phyloP scores from a whole-genome alignment of 225 moss, liverwort and hornwort species.

The Physcomitrellopsis africana region DNA sequence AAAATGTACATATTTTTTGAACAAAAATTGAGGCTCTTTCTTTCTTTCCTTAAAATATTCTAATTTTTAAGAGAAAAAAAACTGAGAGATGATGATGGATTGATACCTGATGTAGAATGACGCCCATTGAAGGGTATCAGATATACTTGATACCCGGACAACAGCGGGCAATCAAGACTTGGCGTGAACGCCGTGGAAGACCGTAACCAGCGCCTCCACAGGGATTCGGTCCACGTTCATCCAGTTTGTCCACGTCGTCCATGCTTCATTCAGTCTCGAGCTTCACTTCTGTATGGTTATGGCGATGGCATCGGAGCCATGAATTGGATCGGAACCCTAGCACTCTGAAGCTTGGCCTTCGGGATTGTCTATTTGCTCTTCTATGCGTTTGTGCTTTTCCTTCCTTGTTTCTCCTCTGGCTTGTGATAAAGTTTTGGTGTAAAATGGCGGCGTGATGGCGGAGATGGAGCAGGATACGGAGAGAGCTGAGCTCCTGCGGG shows the following conservation, averaged over 20 bases:
- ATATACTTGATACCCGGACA: no score
- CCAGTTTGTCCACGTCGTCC: slow-evolving; percentile 20
- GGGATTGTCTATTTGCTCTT: no score
- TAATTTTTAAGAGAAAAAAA: no score
- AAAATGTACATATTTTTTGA: no score
- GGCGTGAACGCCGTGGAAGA: no score
- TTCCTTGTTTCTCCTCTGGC: neutral
- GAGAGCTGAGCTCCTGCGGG: slow-evolving; percentile 66
- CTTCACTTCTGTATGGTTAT: neutral
- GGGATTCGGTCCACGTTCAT: neutral
- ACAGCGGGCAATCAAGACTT: no score
- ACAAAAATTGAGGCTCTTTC: no score
- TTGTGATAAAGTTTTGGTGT: neutral
- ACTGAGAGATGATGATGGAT: no score
- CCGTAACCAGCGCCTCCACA: no score
- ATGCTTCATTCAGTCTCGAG: neutral
- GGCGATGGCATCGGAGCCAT: slow-evolving; percentile 30
- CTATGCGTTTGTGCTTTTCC: neutral
- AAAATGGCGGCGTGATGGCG: slow-evolving; percentile 40
- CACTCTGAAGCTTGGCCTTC: neutral
- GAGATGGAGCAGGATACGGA: slow-evolving; percentile 92
- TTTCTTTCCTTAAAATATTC: no score
- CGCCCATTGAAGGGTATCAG: no score
- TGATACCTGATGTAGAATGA: no score
- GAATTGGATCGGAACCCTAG: slow-evolving; percentile 47